Base-by-base conservation (phyloP, 352 stramenopile species). In the Phytophthora lateralis region DNA sequence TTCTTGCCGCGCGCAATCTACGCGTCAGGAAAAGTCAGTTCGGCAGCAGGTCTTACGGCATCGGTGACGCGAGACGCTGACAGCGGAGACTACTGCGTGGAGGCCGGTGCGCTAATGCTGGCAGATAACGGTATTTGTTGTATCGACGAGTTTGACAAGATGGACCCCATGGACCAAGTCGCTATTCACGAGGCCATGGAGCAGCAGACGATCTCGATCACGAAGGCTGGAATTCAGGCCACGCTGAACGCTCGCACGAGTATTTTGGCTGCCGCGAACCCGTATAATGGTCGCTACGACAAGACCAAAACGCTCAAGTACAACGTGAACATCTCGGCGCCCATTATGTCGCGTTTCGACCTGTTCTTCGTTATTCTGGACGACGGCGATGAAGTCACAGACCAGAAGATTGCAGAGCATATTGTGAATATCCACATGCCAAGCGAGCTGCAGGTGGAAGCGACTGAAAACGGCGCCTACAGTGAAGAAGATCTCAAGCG, bases 111-210 rank as follows among this genome's bases (percentile, higher is more conserved):
- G 4, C 74, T 99, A 18, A 98, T 99, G 57, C 83, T 99, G 11
- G 97, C 98, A 1, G 98, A 99, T 81, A 97, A 96, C 41, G 97
- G 97, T 9, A 98, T 99, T 76, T 99, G 96, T 75, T 98, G 95
- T 62, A 99, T 99, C 77, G 98, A 99, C 73, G 97, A 99, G 74
- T 99, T 98, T 57, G 95, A 98, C 69, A 98, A 98, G 76, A 99
- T 99, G 97, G 96, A 99, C 38, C 91, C 98, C 55, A 78, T 82
- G 59, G 97, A 99, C 69, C 90, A 98, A 61, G 98, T 98, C 9
- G 97, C 98, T 4, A 99, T 99, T 67, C 98, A 99, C 83, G 96
- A 99, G 67, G 98, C 98, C 6, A 99, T 99, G 97, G 98, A 99
- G 79, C 97, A 99, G 73, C 98, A 99, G 78, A 99, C 97, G 12